A percentile compares a stretch with the other conserved stretches of the same genome.
Evolutionary conservation across 2,329 filamentous ascomycete species (phyloP).

Genomic region (Calonectria leucothoes): DNA sequence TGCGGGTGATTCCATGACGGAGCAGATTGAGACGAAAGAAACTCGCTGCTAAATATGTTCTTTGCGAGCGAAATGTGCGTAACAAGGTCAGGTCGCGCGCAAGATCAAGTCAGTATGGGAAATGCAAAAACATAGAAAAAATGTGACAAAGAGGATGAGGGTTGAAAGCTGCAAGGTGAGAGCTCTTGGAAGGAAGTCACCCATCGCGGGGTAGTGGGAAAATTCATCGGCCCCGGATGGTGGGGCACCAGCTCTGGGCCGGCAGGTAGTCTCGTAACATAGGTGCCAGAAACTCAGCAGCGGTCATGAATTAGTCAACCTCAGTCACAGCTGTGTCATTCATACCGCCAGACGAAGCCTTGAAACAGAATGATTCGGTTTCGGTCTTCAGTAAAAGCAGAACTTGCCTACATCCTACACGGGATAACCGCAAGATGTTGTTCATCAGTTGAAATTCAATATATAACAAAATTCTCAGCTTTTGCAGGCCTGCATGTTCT

Average conservation of each 20-base stretch:
- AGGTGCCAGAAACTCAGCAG: neutral
- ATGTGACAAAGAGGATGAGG: conserved; percentile 6
- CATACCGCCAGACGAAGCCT: neutral
- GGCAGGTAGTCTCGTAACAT: neutral
- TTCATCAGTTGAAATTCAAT: neutral
- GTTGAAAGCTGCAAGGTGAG: neutral
- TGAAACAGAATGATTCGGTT: neutral
- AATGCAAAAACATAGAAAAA: neutral
- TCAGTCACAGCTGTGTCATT: neutral
- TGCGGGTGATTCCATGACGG: neutral
- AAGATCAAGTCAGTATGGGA: neutral
- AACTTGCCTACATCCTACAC: neutral
- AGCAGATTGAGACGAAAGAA: neutral
- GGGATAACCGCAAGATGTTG: neutral
- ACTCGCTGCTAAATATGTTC: neutral
- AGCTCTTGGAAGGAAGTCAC: neutral
- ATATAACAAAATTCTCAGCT: neutral
- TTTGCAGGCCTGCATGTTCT: neutral
- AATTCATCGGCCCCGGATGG: conserved; percentile 18
- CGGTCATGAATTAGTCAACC: neutral
- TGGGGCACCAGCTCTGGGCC: neutral
- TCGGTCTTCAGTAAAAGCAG: neutral
- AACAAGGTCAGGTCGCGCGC: neutral
- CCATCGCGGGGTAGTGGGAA: conserved; percentile 30
- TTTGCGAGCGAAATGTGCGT: neutral